Evolutionary conservation across 495 filamentous ascomycete species (phyloP), one percentile per base, ranked within the genome.

Genomic region (Podospora bellae-mahoneyi): DNA sequence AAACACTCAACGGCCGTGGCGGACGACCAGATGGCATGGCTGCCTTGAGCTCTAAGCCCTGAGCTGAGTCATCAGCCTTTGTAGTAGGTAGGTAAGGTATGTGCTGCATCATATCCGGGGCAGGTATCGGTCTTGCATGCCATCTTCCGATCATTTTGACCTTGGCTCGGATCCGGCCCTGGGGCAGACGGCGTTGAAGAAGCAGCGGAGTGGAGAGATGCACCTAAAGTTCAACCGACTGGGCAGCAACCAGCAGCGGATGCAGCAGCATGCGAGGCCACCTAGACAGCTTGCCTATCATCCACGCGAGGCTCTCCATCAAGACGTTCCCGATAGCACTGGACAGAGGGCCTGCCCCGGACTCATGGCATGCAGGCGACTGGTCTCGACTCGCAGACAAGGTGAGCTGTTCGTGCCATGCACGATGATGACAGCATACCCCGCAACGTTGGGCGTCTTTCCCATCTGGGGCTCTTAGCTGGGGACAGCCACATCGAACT

Each of bases 241-340:
- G 61, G 62, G 20, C 69, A 68, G 60, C 44, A 32, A 39, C 30
- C 69, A 66, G 60, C 44, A 26, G 30, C 30, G 55, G 53, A 10
- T 65, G 19, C 32, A 9, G 57, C 60, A 15, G 55, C 13, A 58
- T 62, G 62, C 64, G 56, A 55, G 34, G 56, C 39, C 64, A 60
- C 64, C 39, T 44, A 56, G 58, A 60, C 16, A 23, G 15, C 56
- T 62, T 71, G 67, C 74, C 72, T 71, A 74, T 74, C 68, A 74
- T 19, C 59, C 28, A 69, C 70, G 59, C 72, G 64, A 64, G 68
- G n/a, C 61, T 55, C 64, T 60, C 68, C 69, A 69, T 66, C 70
- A 75, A 73, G 69, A 67, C 67, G 68, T 69, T 26, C 73, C 73
- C 68, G 66, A 69, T 63, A 54, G 67, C 58, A 56, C 69, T 64